Evolutionary conservation across 2,329 filamentous ascomycete genomes (phyloP).

Genomic region (Xylariomycetidae sp.): DNA sequence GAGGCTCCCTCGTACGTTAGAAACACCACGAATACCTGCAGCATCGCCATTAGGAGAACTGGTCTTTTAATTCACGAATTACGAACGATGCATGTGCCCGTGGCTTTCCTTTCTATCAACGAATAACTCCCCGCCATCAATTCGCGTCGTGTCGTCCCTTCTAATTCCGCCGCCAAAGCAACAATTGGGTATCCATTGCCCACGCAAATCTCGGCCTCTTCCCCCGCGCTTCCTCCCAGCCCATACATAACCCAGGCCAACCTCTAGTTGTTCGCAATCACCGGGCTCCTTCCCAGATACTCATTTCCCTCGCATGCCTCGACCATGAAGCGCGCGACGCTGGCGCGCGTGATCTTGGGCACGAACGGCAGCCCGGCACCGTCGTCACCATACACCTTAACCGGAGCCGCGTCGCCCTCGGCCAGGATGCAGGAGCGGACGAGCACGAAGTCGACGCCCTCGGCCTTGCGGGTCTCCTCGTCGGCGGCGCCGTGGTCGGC

Average conservation of each 20-base stretch:
- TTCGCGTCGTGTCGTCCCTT: too few species aligned
- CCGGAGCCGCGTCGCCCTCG: conserved; percentile 28
- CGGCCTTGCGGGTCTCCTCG: conserved; percentile 26
- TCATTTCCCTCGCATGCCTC: conserved; percentile 32
- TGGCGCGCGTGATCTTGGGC: conserved; percentile 29
- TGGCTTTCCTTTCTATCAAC: too few species aligned
- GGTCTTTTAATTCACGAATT: too few species aligned
- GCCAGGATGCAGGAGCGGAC: conserved; percentile 38
- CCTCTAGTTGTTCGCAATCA: conserved; percentile 35
- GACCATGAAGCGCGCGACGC: conserved; percentile 41
- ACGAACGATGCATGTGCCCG: too few species aligned
- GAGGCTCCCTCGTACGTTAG: too few species aligned
- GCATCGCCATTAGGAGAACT: too few species aligned
- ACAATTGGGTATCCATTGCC: neutral
- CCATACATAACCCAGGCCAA: neutral
- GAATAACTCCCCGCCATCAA: too few species aligned
- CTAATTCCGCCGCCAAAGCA: too few species aligned
- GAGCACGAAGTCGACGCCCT: conserved; percentile 34
- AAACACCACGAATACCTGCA: too few species aligned
- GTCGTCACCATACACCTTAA: conserved; percentile 35
- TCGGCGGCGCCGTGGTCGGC: conserved; percentile 44
- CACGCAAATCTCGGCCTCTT: neutral
- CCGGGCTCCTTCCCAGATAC: conserved; percentile 38
- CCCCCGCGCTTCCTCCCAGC: neutral
- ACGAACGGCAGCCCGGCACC: conserved; percentile 36